Percentiles rank a stretch among this genome's conserved stretches.
Conservation (phyloP, 2,329 filamentous ascomycete genomes). For the Paecilomyces sp. region DNA sequence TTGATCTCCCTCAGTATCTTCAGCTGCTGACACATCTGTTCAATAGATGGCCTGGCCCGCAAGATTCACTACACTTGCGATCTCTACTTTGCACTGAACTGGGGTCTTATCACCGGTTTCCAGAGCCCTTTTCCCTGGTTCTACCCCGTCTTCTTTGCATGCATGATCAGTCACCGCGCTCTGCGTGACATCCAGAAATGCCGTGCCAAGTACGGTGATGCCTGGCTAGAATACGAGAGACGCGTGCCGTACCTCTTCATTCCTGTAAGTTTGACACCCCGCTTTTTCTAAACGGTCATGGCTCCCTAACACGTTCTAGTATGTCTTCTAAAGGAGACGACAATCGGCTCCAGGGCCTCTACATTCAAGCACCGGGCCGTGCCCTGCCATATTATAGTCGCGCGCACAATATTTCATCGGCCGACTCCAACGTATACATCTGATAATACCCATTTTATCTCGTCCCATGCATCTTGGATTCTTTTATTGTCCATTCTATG, state of each 20-base stretch:
- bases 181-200: constrained; percentile 69
- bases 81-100: constrained; percentile 66
- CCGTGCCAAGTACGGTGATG: constrained; percentile 69
- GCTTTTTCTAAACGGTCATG: background rate
- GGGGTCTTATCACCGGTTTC: constrained; percentile 78
- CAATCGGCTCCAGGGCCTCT: background rate
- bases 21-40: constrained; percentile 10
- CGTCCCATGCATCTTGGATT: background rate
- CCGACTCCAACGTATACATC: background rate
- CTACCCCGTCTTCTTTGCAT: constrained; percentile 72
- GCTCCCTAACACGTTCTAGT: background rate
- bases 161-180: constrained; percentile 75
- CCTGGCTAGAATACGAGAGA: constrained; percentile 74
- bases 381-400: background rate
- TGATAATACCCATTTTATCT: background rate
- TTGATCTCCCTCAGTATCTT: background rate
- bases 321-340: background rate
- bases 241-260: constrained; percentile 80
- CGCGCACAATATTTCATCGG: background rate
- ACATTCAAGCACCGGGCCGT: background rate
- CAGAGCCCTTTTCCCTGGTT: constrained; percentile 81
- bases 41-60: constrained; percentile 59
- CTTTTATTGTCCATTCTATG: background rate
- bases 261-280: constrained; percentile 44
- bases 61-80: constrained; percentile 81